These are phyloP conservation scores for Blastobotrys malaysiensis DNA, from an alignment of 1,139 yeast genomes.

Conservation along the genomic window DNA sequence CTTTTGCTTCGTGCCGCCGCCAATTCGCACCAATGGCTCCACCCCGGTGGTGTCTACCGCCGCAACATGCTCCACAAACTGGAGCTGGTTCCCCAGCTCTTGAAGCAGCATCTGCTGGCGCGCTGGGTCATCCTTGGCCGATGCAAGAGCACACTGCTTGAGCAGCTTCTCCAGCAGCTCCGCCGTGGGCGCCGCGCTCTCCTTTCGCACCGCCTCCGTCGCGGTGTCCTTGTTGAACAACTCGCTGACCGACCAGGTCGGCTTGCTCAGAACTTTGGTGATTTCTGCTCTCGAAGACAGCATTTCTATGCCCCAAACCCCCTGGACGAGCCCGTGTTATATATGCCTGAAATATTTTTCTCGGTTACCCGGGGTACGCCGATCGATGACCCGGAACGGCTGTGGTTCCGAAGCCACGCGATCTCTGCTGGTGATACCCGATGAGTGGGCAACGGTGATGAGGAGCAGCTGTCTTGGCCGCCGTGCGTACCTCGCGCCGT, in stretches of 20 bases:
- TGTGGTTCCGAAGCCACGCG: neutral
- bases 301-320: neutral
- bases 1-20: constrained; percentile 20
- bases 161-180: constrained; percentile 25
- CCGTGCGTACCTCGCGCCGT: too few species aligned
- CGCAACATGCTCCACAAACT: constrained; percentile 33
- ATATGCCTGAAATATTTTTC: neutral
- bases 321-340: neutral
- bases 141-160: constrained; percentile 26
- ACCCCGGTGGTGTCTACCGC: constrained; percentile 31
- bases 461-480: too few species aligned
- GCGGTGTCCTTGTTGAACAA: constrained; percentile 18
- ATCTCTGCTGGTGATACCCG: neutral
- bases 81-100: constrained; percentile 33
- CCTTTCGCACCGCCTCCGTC: constrained; percentile 2
- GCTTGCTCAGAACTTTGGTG: constrained; percentile 17
- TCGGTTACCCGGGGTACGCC: neutral
- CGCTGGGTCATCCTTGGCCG: constrained; percentile 18
- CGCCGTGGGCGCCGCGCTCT: constrained; percentile 18
- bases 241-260: constrained; percentile 28
- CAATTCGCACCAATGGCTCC: constrained; percentile 32
- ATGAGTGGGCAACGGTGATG: too few species aligned
- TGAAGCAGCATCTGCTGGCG: constrained; percentile 20
- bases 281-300: constrained; percentile 15
- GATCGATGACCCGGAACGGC: neutral